phyloP scores from a whole-genome alignment of 495 filamentous ascomycete genomes.

The Aspergillus sparsus region DNA sequence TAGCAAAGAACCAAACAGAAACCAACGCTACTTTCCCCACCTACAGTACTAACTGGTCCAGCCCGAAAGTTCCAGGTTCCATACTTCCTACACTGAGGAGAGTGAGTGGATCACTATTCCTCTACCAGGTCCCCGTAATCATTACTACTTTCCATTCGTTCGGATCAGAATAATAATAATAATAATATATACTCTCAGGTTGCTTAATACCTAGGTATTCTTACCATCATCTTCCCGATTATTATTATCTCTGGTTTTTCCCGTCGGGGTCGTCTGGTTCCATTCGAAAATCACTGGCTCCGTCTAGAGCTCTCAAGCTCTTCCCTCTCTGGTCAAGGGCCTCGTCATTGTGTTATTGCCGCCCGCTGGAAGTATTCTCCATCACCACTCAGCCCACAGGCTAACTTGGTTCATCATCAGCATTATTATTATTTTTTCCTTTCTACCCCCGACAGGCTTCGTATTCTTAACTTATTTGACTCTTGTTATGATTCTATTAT shows the following conservation, averaged over 20 bases:
- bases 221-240: too few relatives aligned
- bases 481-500: not conserved
- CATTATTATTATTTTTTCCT: not conserved
- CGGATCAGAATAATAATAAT: too few relatives aligned
- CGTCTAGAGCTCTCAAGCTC: conserved; percentile 1
- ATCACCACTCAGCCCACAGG: not conserved
- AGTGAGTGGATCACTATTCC: not conserved
- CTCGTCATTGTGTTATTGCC: not conserved
- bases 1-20: not conserved
- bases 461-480: not conserved
- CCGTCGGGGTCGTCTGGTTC: not conserved
- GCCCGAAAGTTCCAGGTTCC: too few relatives aligned
- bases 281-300: not conserved
- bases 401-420: not conserved
- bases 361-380: conserved; percentile 4
- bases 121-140: not conserved
- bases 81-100: not conserved
- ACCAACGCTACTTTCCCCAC: conserved; percentile 1
- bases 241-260: not conserved
- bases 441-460: not conserved
- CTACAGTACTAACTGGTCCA: too few relatives aligned
- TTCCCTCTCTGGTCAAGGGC: not conserved
- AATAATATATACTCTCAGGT: too few relatives aligned
- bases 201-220: too few relatives aligned
- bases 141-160: not conserved